Base-by-base conservation (phyloP, 345 rosid genomes). In the Gossypium herbaceum region DNA sequence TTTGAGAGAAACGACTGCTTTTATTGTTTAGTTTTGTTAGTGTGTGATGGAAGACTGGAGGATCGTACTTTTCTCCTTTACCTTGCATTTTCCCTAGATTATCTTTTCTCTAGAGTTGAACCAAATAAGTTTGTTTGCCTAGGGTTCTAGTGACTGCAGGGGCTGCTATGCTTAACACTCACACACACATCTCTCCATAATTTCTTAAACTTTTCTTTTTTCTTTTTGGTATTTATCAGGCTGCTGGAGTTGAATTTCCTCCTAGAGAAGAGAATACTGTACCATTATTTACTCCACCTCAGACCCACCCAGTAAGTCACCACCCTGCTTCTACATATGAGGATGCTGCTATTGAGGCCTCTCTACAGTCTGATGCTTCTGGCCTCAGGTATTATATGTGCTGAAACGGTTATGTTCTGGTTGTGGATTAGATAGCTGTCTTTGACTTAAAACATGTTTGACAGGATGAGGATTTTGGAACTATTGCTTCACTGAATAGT, bases 261-360 rank as follows among this genome's bases (percentile, higher is more conserved):
- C 98, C 98, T 22, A 89, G 91, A 68, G 89, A 75, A 58, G 98
- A 90, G 86, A 86, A 88, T 80, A 82, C 84, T 76, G 97, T 93
- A 12, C 97, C 97, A 9, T 80, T 95, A 77, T 95, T 93, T 79
- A 95, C 99, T 75, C 99, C 99, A 55, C 98, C 99, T 34, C 98
- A 93, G 81, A 88, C 97, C 61, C 97, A 91, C 73, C 90, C 98
- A 9, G 75, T 90, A 79, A 83, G 79, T 72, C 86, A 86, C 27
- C 83, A 85, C 22, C 83, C 86, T 56, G 77, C 82, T 84, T 75
- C 89, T 64, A 65, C 81, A 48, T 90, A 81, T 84, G 99, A 95
- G 79, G 98, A 90, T 83, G 97, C 89, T 82, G 99, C 93, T 70
- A 89, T 93, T 77, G 90, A 93, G 83, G 97, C 94, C 60, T 95